Evolutionary conservation across 441 rosid genomes (phyloP).

Genomic region (Cnidoscolus chayamansa): DNA sequence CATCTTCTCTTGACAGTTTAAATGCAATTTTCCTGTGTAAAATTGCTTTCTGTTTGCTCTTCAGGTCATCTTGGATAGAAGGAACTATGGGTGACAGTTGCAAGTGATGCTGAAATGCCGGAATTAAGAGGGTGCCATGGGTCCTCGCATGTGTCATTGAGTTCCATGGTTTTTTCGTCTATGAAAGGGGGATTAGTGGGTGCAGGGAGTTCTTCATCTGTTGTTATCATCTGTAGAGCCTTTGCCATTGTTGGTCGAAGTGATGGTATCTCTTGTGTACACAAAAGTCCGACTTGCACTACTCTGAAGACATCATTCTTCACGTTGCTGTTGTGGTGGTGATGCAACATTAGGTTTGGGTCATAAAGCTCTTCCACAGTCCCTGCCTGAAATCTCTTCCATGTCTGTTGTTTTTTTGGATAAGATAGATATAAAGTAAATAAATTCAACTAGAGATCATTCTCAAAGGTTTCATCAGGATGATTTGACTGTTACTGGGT

Average conservation of each 20-base stretch:
- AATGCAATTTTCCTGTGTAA: background rate
- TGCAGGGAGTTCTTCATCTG: slow-evolving; percentile 60
- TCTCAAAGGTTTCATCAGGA: background rate
- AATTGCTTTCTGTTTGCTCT: background rate
- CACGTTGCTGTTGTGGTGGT: slow-evolving; percentile 36
- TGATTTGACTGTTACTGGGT: background rate
- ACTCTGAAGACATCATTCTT: slow-evolving; percentile 55
- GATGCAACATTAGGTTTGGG: slow-evolving; percentile 54
- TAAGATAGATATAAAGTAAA: background rate
- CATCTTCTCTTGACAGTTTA: background rate
- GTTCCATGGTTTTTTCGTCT: slow-evolving; percentile 82
- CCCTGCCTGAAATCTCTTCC: slow-evolving; percentile 75
- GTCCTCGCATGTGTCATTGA: slow-evolving; percentile 50
- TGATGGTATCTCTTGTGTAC: slow-evolving; percentile 70
- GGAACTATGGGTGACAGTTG: slow-evolving; percentile 57
- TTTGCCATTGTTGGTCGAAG: slow-evolving; percentile 77
- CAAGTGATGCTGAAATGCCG: slow-evolving; percentile 57
- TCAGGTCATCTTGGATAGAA: slow-evolving; percentile 64
- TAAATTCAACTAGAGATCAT: background rate
- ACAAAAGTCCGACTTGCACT: slow-evolving; percentile 74
- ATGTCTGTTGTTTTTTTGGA: slow-evolving; percentile 41
- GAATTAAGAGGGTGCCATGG: slow-evolving; percentile 36
- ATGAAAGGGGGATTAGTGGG: slow-evolving; percentile 82
- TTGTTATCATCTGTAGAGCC: slow-evolving; percentile 63
- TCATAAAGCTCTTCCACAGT: slow-evolving; percentile 63